Evolutionary conservation across 2,329 filamentous ascomycete species (phyloP).

Genomic region (Cladophialophora bantiana): DNA sequence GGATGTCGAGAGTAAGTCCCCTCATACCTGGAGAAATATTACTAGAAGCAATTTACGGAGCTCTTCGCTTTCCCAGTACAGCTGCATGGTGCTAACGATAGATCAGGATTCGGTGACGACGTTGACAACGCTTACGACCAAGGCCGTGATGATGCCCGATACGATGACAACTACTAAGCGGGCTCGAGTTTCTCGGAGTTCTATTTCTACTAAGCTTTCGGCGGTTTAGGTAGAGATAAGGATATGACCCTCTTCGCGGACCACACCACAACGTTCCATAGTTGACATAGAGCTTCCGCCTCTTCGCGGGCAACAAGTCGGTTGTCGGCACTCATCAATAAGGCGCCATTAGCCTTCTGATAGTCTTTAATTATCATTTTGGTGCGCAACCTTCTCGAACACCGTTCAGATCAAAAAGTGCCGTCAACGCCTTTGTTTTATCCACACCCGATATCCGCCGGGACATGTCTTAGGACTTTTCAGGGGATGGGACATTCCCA

Average conservation of each 20-base stretch:
- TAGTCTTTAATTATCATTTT: too few species aligned
- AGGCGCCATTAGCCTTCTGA: too few species aligned
- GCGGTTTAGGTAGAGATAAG: background rate
- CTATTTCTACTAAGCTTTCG: background rate
- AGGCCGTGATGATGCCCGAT: slow-evolving; percentile 43
- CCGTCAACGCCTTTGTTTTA: too few species aligned
- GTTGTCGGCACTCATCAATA: too few species aligned
- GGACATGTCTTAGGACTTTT: too few species aligned
- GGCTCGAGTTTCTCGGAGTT: background rate
- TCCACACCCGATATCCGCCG: too few species aligned
- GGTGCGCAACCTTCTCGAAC: too few species aligned
- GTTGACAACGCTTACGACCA: slow-evolving; percentile 54
- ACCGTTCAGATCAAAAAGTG: too few species aligned
- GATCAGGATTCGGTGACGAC: slow-evolving; percentile 46
- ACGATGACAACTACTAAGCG: slow-evolving; percentile 21
- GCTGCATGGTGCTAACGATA: background rate
- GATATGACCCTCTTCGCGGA: background rate
- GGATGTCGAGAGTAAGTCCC: slow-evolving; percentile 49
- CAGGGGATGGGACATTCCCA: background rate
- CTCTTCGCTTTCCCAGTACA: background rate
- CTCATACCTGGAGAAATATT: background rate
- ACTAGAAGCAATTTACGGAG: background rate
- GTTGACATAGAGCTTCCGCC: background rate
- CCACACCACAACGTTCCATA: background rate
- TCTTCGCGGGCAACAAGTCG: too few species aligned